Percentiles rank a stretch among this genome's conserved stretches.
These are phyloP conservation scores for Arabis alpina DNA, from an alignment of 345 rosid genomes.

Conservation along the genomic window DNA sequence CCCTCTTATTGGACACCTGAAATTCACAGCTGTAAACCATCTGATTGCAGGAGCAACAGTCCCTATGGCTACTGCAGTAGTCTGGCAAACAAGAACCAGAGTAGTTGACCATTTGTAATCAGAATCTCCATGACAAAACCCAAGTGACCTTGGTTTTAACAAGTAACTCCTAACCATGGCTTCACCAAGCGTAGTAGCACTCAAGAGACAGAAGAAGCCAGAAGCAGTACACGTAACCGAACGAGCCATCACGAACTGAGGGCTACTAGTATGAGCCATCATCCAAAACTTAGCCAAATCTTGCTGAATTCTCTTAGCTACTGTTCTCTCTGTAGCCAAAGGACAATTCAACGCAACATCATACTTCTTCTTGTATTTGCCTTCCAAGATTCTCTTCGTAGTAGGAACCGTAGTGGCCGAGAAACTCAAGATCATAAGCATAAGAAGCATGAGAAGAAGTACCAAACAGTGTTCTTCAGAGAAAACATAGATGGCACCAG, in stretches of 20 bases:
- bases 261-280: conserved; percentile 90
- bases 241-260: conserved; percentile 82
- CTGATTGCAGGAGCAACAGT: conserved; percentile 70
- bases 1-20: conserved; percentile 60
- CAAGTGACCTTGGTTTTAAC: conserved; percentile 53
- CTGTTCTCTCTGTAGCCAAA: conserved; percentile 40
- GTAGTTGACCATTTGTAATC: conserved; percentile 82
- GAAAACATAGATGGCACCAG: conserved; percentile 70
- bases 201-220: conserved; percentile 69
- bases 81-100: conserved; percentile 61
- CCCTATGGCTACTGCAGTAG: conserved; percentile 62
- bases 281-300: conserved; percentile 75
- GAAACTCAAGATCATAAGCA: conserved; percentile 17
- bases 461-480: conserved; percentile 61
- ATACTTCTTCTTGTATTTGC: conserved; percentile 22
- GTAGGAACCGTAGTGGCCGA: conserved; percentile 23
- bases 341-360: conserved; percentile 54
- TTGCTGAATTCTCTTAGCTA: conserved; percentile 52
- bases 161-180: conserved; percentile 65
- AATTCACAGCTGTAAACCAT: conserved; percentile 80
- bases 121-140: conserved; percentile 71
- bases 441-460: conserved; percentile 25
- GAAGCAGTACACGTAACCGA: conserved; percentile 84
- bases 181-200: conserved; percentile 63
- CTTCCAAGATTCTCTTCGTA: conserved; percentile 9